Evolutionary conservation across 192 early-diverging fungal species (phyloP).

Genomic region (Backusella morwellensis): DNA sequence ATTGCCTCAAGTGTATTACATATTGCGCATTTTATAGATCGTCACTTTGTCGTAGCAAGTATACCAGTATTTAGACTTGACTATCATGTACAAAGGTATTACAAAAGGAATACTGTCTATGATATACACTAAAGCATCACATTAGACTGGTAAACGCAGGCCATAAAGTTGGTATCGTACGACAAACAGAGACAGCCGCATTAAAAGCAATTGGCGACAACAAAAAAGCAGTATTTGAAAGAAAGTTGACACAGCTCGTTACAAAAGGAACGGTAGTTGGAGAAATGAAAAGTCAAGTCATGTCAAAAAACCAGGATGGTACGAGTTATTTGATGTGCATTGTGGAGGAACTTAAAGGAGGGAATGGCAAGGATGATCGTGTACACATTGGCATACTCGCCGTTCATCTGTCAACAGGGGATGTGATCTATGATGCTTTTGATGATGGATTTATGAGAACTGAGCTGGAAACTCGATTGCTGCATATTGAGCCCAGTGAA

Average conservation of each 20-base stretch:
- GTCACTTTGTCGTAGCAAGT: conserved; percentile 77
- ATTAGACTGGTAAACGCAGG: conserved; percentile 73
- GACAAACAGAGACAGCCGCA: conserved; percentile 84
- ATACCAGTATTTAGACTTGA: conserved; percentile 76
- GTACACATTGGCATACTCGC: conserved; percentile 49
- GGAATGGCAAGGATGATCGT: conserved; percentile 41
- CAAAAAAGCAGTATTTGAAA: conserved; percentile 60
- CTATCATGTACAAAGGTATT: conserved; percentile 76
- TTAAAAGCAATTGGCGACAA: conserved; percentile 76
- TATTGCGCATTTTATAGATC: conserved; percentile 79
- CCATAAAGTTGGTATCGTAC: conserved; percentile 83
- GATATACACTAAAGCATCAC: not conserved
- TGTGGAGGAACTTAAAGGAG: conserved; percentile 41
- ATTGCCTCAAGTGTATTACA: conserved; percentile 73
- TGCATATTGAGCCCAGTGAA: conserved; percentile 66
- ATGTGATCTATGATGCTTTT: conserved; percentile 72
- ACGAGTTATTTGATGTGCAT: conserved; percentile 54
- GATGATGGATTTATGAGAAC: conserved; percentile 57
- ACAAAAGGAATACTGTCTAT: not conserved
- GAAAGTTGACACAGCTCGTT: conserved; percentile 65
- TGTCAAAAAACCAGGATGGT: conserved; percentile 23
- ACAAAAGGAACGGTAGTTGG: conserved; percentile 64
- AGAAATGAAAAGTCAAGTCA: conserved; percentile 34
- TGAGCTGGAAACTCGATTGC: conserved; percentile 68
- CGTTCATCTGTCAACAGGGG: conserved; percentile 64